Conservation (phyloP, 176 grass and related monocot genomes). For the Hyparrhenia diplandra region DNA sequence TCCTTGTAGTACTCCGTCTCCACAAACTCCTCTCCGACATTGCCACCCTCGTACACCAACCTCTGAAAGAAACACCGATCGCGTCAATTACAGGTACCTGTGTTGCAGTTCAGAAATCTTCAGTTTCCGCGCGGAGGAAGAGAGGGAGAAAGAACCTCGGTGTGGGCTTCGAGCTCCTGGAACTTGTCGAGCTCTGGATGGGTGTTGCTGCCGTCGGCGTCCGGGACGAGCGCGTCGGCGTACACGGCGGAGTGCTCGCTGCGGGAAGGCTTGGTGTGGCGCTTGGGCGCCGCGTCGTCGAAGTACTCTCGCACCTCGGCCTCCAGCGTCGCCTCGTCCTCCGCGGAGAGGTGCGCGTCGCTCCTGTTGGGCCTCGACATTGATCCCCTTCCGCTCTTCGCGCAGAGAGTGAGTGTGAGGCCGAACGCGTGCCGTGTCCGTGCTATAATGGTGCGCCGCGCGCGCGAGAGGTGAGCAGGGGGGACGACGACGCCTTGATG, state of each 20-base stretch:
- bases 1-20: slow-evolving; percentile 88
- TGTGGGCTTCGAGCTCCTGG: slow-evolving; percentile 53
- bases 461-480: neutral
- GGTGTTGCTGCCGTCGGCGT: slow-evolving; percentile 5
- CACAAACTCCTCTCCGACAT: slow-evolving; percentile 64
- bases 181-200: slow-evolving; percentile 68
- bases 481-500: neutral
- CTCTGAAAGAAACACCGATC: slow-evolving; percentile 31
- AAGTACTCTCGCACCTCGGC: slow-evolving; percentile 55
- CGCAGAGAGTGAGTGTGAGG: too few species aligned
- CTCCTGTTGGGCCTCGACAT: slow-evolving; percentile 68
- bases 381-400: too few species aligned
- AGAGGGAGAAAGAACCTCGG: slow-evolving; percentile 24
- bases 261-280: slow-evolving; percentile 83
- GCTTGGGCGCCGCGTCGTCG: slow-evolving; percentile 60
- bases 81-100: neutral
- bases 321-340: slow-evolving; percentile 57
- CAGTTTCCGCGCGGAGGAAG: too few species aligned
- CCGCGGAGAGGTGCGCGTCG: slow-evolving; percentile 48
- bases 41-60: slow-evolving; percentile 42
- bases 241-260: slow-evolving; percentile 63
- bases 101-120: neutral
- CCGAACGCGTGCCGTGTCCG: too few species aligned
- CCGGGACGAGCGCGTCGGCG: slow-evolving; percentile 37
- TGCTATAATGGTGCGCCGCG: slow-evolving; percentile 25